Base-by-base conservation (phyloP, 768 basidiomycete species). In the Saitozyma podzolica region DNA sequence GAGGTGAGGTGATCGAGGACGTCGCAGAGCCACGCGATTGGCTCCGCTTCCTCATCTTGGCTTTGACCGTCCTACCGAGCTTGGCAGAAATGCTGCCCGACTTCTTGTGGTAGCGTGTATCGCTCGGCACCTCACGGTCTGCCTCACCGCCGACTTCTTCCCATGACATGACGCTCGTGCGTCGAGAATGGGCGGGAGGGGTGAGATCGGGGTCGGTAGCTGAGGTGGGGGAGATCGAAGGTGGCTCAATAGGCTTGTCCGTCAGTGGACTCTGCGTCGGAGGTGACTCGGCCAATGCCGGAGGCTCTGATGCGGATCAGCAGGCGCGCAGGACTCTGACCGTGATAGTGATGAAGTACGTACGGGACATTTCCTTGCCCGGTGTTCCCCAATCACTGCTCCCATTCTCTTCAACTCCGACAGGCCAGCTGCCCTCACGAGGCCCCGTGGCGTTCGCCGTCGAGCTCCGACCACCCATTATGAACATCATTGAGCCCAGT, bases 301-400 rank as follows among this genome's bases (percentile, higher is more conserved):
- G 58, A 8, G 66, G 43, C 39, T 68, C 70, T 71, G 58, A 20
- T 29, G 9, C 9, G 17, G 29, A 5, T 29, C 29, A 29, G 29
- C 29, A 2, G 29, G 29, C 29, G 29, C 29, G 29, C 29, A 45
- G n/a, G 40, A 11, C 16, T 14, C 13, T 47, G 29, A 5, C 49
- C 5, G 40, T 3, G 49, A 19, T 3, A 19, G 3, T 39, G 47
- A 58, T 42, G n/a, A 48, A 10, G 49, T 1, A 59, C 59, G 41
- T 7, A 54, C 50, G 56, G 8, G 8, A 19, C 47, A 63, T 10
- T 9, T 63, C 61, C 43, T 67, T 70, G 5, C 66, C 73, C 20
- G 76, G 76, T 16, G 76, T 78, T 8, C 74, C 70, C 67, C 73
- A 75, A 16, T 70, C 68, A 63, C 76, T 75, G 10, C 64, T 61